These are phyloP conservation scores for Amaranthus tricolor DNA, from an alignment of 179 eudicot genomes.

Conservation along the genomic window DNA sequence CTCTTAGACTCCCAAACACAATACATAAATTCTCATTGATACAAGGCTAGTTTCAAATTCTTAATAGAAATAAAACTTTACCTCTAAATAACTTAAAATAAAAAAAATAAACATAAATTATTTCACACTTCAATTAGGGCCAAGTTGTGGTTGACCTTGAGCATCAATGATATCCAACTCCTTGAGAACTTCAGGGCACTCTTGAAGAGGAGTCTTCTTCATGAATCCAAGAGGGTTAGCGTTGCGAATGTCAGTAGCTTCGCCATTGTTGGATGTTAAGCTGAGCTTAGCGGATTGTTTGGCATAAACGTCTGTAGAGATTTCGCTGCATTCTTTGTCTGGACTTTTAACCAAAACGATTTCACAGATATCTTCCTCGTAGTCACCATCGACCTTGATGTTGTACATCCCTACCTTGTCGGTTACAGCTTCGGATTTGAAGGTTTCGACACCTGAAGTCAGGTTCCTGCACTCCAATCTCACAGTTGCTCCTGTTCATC, in stretches of 20 bases:
- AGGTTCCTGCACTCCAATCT: slow-evolving; percentile 39
- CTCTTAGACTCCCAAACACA: not conserved
- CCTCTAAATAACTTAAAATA: not conserved
- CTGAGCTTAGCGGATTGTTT: slow-evolving; percentile 29
- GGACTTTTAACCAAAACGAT: slow-evolving; percentile 38
- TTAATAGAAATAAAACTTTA: not conserved
- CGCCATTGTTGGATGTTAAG: slow-evolving; percentile 45
- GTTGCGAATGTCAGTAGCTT: slow-evolving; percentile 27
- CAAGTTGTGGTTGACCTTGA: not conserved
- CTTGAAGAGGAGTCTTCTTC: slow-evolving; percentile 29
- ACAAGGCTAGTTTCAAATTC: slow-evolving; percentile 16
- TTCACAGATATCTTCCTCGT: slow-evolving; percentile 49
- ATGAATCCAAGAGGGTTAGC: slow-evolving; percentile 60
- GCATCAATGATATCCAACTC: slow-evolving; percentile 29
- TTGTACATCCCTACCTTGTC: slow-evolving; percentile 41
- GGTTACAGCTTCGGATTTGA: slow-evolving; percentile 24
- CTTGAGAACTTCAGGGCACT: slow-evolving; percentile 38
- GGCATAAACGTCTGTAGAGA: slow-evolving; percentile 23
- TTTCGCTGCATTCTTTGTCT: slow-evolving; percentile 31
- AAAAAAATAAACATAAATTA: not conserved
- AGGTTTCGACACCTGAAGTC: slow-evolving; percentile 26
- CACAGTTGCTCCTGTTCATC: slow-evolving; percentile 38
- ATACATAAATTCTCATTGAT: not conserved
- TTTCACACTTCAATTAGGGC: not conserved
- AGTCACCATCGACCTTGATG: slow-evolving; percentile 37